Evolutionary conservation across 352 stramenopile species (phyloP).

Genomic region (Globisporangium polare): DNA sequence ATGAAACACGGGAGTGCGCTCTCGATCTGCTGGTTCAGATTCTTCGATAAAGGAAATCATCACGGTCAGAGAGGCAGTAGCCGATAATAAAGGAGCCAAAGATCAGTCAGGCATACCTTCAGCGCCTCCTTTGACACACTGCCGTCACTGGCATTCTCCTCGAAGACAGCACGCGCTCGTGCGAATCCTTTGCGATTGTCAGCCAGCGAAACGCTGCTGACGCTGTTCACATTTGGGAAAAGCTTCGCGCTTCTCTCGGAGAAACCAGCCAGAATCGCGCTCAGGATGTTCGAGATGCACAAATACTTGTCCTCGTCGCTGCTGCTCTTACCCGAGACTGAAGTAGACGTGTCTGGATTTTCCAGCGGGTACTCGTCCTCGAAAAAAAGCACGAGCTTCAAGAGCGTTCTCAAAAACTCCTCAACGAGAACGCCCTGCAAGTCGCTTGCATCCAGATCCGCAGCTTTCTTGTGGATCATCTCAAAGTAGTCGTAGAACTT

Average conservation of each 20-base stretch:
- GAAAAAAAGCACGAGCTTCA: conserved; percentile 74
- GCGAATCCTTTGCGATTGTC: conserved; percentile 11
- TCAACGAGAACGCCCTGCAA: conserved; percentile 73
- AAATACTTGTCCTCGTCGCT: conserved; percentile 35
- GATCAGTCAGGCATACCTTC: conserved; percentile 23
- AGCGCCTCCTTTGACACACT: conserved; percentile 23
- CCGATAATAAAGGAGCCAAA: no score
- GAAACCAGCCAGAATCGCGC: conserved; percentile 54
- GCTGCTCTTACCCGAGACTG: conserved; percentile 12
- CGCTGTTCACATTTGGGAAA: conserved; percentile 33
- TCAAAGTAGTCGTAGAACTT: conserved; percentile 83
- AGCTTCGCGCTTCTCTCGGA: conserved; percentile 35
- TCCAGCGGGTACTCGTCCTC: conserved; percentile 52
- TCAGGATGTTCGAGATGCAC: conserved; percentile 65
- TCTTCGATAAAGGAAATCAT: conserved; percentile 8
- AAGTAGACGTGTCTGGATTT: not conserved
- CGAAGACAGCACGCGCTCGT: conserved; percentile 17
- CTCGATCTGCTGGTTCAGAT: conserved; percentile 13
- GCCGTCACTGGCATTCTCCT: conserved; percentile 24
- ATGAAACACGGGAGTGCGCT: conserved; percentile 36
- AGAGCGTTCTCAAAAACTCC: conserved; percentile 70
- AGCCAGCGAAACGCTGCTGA: not conserved
- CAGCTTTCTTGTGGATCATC: conserved; percentile 60
- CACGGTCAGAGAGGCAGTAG: not conserved
- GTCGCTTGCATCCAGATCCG: conserved; percentile 60